Evolutionary conservation across 345 rosid genomes (phyloP).

Genomic region (Eucalyptus tenuipes): DNA sequence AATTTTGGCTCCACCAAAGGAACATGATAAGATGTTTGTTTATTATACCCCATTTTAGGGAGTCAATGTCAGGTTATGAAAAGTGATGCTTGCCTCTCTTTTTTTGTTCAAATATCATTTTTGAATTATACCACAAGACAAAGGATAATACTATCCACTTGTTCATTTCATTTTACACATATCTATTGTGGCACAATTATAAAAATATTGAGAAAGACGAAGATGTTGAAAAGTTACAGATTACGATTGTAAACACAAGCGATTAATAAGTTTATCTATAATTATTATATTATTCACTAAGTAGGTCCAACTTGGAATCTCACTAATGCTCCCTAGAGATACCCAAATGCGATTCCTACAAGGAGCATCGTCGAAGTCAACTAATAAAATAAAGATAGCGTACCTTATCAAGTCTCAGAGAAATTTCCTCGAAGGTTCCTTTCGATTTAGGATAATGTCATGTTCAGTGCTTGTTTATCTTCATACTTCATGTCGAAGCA

Average conservation of each 20-base stretch:
- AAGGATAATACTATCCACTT: neutral
- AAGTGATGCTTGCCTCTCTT: neutral
- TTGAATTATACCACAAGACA: neutral
- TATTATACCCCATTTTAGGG: neutral
- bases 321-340: neutral
- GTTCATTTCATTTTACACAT: neutral
- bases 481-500: neutral
- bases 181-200: neutral
- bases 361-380: neutral
- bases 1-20: neutral
- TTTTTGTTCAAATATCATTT: neutral
- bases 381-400: neutral
- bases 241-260: neutral
- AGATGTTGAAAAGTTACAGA: neutral
- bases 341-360: neutral
- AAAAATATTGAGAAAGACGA: fast-evolving
- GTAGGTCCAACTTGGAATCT: neutral
- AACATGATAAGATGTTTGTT: neutral
- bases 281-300: neutral
- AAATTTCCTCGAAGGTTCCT: neutral
- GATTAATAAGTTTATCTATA: neutral
- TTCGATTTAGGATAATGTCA: neutral
- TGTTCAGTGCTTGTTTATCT: neutral
- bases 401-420: neutral
- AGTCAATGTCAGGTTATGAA: neutral